Evolutionary conservation across 176 grass and related monocot genomes (phyloP), one percentile per base, ranked within the genome.

Genomic region (Hyparrhenia diplandra): DNA sequence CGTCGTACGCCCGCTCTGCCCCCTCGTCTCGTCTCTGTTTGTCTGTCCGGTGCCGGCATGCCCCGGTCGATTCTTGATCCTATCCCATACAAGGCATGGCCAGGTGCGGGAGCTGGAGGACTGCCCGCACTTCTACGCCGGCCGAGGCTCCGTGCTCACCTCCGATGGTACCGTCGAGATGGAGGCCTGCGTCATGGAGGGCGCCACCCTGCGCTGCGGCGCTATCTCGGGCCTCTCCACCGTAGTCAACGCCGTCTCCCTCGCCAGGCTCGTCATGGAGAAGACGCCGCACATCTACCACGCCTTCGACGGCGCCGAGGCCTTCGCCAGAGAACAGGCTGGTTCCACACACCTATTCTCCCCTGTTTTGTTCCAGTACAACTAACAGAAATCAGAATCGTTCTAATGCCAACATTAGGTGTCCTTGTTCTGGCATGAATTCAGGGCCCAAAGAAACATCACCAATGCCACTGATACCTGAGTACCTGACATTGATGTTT

Each of bases 161-260:
- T 62, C 74, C 59, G 64, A 37, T 63, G 92, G 78, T 61, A 94
- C 92, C 6, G 95, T 94, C 21, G 92, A 97, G 88, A 97, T 97
- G 95, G 92, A 94, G 80, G 95, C 95, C n/a, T 82, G 79, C 58
- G 63, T 98, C 8, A 98, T 98, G 95, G 95, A 98, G 34, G 95
- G 88, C 49, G 80, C 43, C 64, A 88, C 37, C n/a, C 85, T 90
- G 70, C 79, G 80, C 16, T 98, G 92, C 52, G 95, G 95, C 24
- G 90, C 90, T 28, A 92, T 98, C 46, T 87, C 88, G 0, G 92
- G 95, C 1, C 73, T 98, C 70, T 87, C 90, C 25, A 92, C 90
- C 67, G 90, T 98, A 70, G 77, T 81, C 72, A 92, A 98, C 88
- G 30, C 95, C 43, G 29, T 98, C 76, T 94, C 95, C 42, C 89